phyloP scores from a whole-genome alignment of 768 basidiomycete genomes.

The Termitomyces sp. region DNA sequence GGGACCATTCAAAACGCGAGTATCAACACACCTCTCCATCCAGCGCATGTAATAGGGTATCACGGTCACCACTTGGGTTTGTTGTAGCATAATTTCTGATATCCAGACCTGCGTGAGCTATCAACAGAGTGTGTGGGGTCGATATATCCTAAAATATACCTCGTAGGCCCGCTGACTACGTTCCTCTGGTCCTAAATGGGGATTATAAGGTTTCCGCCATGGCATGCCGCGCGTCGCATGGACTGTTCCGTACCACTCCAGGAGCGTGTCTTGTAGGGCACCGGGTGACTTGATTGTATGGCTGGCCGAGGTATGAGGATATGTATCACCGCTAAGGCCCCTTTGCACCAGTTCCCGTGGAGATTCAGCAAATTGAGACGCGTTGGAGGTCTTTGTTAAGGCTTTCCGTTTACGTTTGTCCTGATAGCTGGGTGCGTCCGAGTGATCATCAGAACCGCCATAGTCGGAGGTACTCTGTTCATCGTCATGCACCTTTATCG shows the following conservation, averaged over 20 bases:
- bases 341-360: no score
- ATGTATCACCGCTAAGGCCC: no score
- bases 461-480: constrained; percentile 4
- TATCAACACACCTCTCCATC: constrained; percentile 68
- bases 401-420: constrained; percentile 11
- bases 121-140: background rate
- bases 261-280: constrained; percentile 48
- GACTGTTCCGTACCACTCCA: constrained; percentile 71
- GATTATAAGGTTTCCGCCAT: constrained; percentile 78
- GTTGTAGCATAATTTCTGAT: constrained; percentile 94
- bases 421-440: constrained; percentile 8
- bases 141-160: constrained; percentile 39
- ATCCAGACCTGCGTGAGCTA: constrained; percentile 67
- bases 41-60: constrained; percentile 90
- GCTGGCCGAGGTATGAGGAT: constrained; percentile 43
- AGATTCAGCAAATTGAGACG: background rate
- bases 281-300: constrained; percentile 46
- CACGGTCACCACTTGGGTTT: constrained; percentile 92
- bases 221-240: constrained; percentile 81
- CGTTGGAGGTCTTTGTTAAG: constrained; percentile 1
- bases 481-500: background rate
- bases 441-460: constrained; percentile 20
- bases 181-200: constrained; percentile 49
- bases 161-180: constrained; percentile 90
- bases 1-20: background rate